These are phyloP conservation scores for Hirsutella minnesotensis DNA, from an alignment of 2,329 filamentous ascomycete genomes.

Conservation along the genomic window DNA sequence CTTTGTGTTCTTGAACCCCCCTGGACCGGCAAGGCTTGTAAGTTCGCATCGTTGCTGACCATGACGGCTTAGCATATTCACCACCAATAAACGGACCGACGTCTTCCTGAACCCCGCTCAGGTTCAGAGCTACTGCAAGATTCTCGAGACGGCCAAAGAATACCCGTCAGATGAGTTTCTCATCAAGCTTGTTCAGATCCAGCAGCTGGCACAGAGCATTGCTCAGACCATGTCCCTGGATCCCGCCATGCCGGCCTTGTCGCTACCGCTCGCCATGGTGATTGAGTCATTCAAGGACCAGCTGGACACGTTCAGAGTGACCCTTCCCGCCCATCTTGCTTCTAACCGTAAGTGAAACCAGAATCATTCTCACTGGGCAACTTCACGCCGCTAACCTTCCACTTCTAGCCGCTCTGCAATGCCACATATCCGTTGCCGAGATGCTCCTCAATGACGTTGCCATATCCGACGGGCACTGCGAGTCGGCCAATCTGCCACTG, in stretches of 20 bases:
- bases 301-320: constrained; percentile 24
- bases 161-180: constrained; percentile 31
- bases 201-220: constrained; percentile 36
- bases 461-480: constrained; percentile 25
- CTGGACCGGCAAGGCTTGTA: no score
- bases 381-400: background rate
- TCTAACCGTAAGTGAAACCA: constrained; percentile 18
- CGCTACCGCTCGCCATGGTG: constrained; percentile 27
- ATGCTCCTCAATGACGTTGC: constrained; percentile 35
- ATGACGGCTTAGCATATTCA: constrained; percentile 22
- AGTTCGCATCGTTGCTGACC: no score
- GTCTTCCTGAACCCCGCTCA: constrained; percentile 33
- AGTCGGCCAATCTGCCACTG: constrained; percentile 17
- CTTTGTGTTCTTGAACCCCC: no score
- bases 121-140: constrained; percentile 29
- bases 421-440: constrained; percentile 32
- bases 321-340: constrained; percentile 21
- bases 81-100: constrained; percentile 34
- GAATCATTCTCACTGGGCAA: background rate
- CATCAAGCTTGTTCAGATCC: constrained; percentile 32
- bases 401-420: constrained; percentile 23
- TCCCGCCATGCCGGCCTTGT: constrained; percentile 17
- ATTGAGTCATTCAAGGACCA: constrained; percentile 32
- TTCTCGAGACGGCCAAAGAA: constrained; percentile 29
- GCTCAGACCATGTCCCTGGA: constrained; percentile 24